These are phyloP conservation scores for Cephaloascus albidus DNA, from an alignment of 805 yeast species.

Conservation along the genomic window DNA sequence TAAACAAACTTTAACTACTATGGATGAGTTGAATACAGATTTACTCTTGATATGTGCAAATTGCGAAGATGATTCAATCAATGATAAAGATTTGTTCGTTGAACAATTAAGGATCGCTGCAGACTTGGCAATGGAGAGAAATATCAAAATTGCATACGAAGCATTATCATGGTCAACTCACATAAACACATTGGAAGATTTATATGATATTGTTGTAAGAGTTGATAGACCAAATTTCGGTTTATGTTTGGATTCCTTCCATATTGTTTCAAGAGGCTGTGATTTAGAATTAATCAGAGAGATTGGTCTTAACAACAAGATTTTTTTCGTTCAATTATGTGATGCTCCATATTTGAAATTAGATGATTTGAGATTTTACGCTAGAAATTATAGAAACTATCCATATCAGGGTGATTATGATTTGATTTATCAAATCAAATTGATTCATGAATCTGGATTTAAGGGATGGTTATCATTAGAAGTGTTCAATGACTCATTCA, in stretches of 20 bases:
- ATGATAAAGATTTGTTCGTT: conserved; percentile 4
- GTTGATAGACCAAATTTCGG: conserved; percentile 16
- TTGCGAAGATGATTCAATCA: conserved; percentile 4
- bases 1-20: conserved; percentile 3
- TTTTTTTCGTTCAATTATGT: conserved; percentile 16
- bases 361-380: conserved; percentile 4
- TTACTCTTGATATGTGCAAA: conserved; percentile 7
- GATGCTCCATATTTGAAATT: conserved; percentile 10
- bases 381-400: conserved; percentile 7
- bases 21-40: conserved; percentile 5
- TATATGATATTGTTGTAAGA: conserved; percentile 8
- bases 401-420: conserved; percentile 8
- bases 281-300: conserved; percentile 4
- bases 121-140: conserved; percentile 6
- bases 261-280: conserved; percentile 8
- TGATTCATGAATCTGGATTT: conserved; percentile 3
- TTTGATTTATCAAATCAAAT: conserved; percentile 2
- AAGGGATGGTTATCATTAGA: conserved; percentile 8
- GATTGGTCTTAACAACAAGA: conserved; percentile 6
- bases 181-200: conserved; percentile 7
- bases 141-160: conserved; percentile 16
- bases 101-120: conserved; percentile 7
- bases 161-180: conserved; percentile 15
- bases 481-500: conserved; percentile 7
- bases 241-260: conserved; percentile 17